Evolutionary conservation across 2,329 filamentous ascomycete species (phyloP).

Genomic region (Aquanectria penicillioides): DNA sequence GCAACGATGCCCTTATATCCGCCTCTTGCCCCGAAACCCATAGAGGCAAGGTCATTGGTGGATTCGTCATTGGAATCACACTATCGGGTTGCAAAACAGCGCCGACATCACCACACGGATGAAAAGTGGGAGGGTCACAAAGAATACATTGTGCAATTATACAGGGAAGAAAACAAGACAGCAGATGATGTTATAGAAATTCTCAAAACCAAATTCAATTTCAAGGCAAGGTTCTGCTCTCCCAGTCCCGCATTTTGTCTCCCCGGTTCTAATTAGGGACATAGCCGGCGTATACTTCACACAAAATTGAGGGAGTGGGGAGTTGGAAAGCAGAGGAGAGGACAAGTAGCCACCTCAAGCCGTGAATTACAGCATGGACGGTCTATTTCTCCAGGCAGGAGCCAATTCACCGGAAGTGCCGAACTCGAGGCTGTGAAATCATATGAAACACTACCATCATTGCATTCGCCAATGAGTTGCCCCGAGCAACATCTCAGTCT

Average conservation of each 20-base stretch:
- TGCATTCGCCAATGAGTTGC: no score
- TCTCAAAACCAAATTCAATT: neutral
- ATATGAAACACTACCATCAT: no score
- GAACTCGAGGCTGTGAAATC: no score
- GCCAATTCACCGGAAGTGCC: no score
- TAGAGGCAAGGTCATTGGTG: neutral
- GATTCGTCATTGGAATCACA: neutral
- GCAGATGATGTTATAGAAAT: neutral
- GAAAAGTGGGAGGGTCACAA: neutral
- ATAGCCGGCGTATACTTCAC: neutral
- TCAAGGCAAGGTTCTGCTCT: neutral
- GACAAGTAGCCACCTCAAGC: no score
- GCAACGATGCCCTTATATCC: no score
- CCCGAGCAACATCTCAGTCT: neutral
- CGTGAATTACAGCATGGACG: no score
- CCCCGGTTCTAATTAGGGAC: neutral
- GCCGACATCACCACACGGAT: neutral
- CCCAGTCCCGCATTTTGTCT: neutral
- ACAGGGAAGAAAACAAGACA: neutral
- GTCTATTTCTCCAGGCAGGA: no score
- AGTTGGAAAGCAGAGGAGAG: neutral
- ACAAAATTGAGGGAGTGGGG: neutral
- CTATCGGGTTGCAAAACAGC: neutral
- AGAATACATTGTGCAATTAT: neutral
- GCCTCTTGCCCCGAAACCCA: no score